Base-by-base conservation (phyloP, 306 rosid genomes). In the Sindora glabra region DNA sequence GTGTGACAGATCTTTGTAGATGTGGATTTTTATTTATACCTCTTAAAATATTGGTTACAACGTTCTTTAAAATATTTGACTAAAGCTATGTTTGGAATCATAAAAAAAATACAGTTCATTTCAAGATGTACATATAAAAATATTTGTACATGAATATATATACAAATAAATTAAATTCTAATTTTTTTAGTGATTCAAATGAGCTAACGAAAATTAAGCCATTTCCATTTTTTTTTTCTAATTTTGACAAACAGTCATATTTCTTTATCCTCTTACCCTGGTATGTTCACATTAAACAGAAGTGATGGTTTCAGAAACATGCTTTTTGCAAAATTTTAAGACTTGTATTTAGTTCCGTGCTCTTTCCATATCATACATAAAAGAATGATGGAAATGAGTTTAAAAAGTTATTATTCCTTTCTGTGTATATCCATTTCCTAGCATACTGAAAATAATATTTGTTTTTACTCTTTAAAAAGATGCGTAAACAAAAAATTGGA, bases 341-440 rank as follows among this genome's bases (percentile, higher is more conserved):
- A 29, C 44, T 41, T 42, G 11, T 27, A 7, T 24, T 52, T 17
- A 33, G 51, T 55, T 58, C 38, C 30, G 58, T 59, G 15, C 29
- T 53, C 48, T 55, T 27, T 25, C 16, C 47, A 33, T 60, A 64
- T 16, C 40, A 56, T 37, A 50, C 14, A 19, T 4, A 23, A 14
- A 59, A 73, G n/a, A 68, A 54, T 68, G 69, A 47, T 34, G 25
- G 51, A 40, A 64, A 59, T 25, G n/a, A n/a, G 22, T 33, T 32
- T n/a, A 40, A 44, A 22, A 32, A 54, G 53, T 41, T 67, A 51
- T 27, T 61, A 40, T 72, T 50, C 64, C 74, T 67, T 56, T 76
- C 69, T 74, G 74, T 83, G 73, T 76, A 69, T 75, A 83, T 73
- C 27, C 67, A 54, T 64, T 73, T 68, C 54, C 79, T 72, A 45